phyloP scores from a whole-genome alignment of 257 asterid genomes.

The Solanum phureja region DNA sequence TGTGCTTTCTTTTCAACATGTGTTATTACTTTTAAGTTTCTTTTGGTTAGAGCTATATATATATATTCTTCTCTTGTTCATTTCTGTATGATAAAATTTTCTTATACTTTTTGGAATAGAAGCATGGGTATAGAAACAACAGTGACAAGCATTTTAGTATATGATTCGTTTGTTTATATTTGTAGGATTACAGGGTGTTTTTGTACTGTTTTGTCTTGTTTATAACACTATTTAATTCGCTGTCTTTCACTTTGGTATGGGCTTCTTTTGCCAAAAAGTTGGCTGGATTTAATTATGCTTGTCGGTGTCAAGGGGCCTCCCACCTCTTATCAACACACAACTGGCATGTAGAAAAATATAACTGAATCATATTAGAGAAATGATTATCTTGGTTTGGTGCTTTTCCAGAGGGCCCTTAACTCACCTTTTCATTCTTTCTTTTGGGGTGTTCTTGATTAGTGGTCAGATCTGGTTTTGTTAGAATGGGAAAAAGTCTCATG shows the following conservation, averaged over 20 bases:
- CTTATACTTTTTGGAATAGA: background rate
- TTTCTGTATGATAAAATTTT: conserved; percentile 7
- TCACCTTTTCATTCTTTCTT: background rate
- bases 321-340: background rate
- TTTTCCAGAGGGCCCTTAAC: background rate
- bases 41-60: background rate
- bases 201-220: background rate
- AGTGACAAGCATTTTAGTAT: background rate
- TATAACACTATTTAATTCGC: background rate
- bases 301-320: conserved; percentile 5
- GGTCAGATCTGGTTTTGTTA: no score
- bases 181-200: background rate
- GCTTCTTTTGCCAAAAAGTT: background rate
- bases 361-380: background rate
- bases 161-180: conserved; percentile 4
- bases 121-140: background rate
- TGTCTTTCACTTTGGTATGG: background rate
- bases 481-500: no score
- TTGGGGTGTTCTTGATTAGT: background rate
- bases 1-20: background rate
- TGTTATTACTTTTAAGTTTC: background rate
- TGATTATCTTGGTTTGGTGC: background rate
- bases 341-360: background rate
- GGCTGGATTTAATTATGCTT: background rate
- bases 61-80: background rate